Evolutionary conservation across 192 early-diverging fungal genomes (phyloP).

Genomic region (Pilaira anomala): DNA sequence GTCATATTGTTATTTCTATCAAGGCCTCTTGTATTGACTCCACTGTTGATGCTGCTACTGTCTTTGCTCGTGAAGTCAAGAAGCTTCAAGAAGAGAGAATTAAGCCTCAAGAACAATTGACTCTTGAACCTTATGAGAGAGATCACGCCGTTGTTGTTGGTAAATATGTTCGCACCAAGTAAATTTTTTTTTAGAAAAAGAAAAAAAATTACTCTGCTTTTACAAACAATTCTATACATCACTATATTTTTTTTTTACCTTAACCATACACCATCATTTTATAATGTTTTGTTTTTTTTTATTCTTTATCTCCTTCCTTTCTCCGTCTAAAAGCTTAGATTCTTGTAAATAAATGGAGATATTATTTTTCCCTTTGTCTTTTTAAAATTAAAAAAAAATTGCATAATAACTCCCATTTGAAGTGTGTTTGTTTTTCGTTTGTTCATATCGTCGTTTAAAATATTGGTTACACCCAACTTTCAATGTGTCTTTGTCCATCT

Average conservation of each 20-base stretch:
- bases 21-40: constrained; percentile 99
- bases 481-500: too few species aligned
- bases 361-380: too few species aligned
- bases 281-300: not conserved
- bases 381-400: too few species aligned
- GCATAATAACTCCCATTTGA: too few species aligned
- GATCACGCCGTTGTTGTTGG: constrained; percentile 98
- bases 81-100: constrained; percentile 85
- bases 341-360: not conserved
- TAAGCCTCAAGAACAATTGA: constrained; percentile 94
- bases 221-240: not conserved
- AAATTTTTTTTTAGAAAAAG: constrained; percentile 18
- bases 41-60: constrained; percentile 90
- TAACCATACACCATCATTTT: not conserved
- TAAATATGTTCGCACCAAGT: constrained; percentile 67
- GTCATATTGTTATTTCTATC: constrained; percentile 98
- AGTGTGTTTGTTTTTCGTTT: too few species aligned
- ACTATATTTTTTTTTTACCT: not conserved
- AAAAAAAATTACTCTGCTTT: not conserved
- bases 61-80: constrained; percentile 96
- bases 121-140: constrained; percentile 97
- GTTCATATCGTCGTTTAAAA: too few species aligned
- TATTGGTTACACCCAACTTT: too few species aligned
- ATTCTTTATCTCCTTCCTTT: constrained; percentile 6
- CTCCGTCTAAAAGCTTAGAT: not conserved